phyloP scores from a whole-genome alignment of 257 asterid genomes.

The Solanum paucissectum region DNA sequence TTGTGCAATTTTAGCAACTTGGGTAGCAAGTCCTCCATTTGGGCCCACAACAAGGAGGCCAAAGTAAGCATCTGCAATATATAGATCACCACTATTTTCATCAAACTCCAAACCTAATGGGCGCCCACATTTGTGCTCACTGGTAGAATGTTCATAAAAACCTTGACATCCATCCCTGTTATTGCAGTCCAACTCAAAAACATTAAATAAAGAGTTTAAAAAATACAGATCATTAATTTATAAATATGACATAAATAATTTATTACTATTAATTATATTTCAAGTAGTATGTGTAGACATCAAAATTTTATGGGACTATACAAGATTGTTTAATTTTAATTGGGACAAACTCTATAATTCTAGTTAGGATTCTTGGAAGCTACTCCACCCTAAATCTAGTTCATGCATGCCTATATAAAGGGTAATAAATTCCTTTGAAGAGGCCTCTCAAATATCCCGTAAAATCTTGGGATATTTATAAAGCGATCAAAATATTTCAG shows the following conservation, averaged over 20 bases:
- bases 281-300: no score
- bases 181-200: background rate
- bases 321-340: no score
- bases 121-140: conserved; percentile 65
- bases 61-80: conserved; percentile 63
- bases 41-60: conserved; percentile 62
- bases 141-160: conserved; percentile 10
- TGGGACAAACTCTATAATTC: no score
- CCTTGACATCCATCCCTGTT: conserved; percentile 41
- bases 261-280: no score
- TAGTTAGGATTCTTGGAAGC: no score
- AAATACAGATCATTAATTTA: background rate
- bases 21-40: conserved; percentile 46
- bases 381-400: no score
- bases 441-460: no score
- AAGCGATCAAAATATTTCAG: no score
- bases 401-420: no score
- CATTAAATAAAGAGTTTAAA: background rate
- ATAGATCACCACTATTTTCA: conserved; percentile 36
- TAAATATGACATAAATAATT: background rate
- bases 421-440: no score
- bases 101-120: conserved; percentile 63
- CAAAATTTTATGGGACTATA: no score
- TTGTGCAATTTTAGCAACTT: conserved; percentile 20
- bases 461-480: no score